These are phyloP conservation scores for Chrysoporthe cubensis DNA, from an alignment of 2,329 filamentous ascomycete genomes.

Conservation along the genomic window DNA sequence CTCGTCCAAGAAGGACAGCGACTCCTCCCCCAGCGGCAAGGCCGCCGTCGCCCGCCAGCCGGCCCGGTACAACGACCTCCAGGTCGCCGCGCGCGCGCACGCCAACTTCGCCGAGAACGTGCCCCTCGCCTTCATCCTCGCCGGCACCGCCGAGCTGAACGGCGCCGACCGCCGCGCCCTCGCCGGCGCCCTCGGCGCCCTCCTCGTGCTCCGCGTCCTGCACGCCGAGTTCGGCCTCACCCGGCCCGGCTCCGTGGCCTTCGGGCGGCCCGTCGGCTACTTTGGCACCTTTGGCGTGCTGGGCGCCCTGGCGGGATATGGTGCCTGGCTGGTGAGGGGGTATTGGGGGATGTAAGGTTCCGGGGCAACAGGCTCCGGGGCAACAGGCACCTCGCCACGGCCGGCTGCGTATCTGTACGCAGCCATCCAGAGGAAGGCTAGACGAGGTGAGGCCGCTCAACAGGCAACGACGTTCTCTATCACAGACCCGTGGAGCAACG, in stretches of 20 bases:
- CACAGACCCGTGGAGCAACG: too few species aligned
- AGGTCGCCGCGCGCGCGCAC: conserved; percentile 35
- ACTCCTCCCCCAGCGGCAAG: conserved; percentile 30
- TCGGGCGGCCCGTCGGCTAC: conserved; percentile 37
- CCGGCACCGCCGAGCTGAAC: conserved; percentile 39
- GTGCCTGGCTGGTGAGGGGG: conserved; percentile 33
- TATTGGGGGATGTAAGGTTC: conserved; percentile 21
- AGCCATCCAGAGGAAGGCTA: too few species aligned
- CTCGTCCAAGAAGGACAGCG: conserved; percentile 3
- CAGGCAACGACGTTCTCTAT: too few species aligned
- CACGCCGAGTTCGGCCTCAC: conserved; percentile 37
- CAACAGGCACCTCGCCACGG: neutral
- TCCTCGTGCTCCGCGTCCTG: conserved; percentile 36
- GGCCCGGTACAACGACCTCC: conserved; percentile 32
- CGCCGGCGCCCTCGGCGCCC: conserved; percentile 32
- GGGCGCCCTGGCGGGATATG: conserved; percentile 36
- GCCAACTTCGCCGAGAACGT: conserved; percentile 40
- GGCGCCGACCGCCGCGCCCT: conserved; percentile 36
- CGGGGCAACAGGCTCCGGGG: neutral
- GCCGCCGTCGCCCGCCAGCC: conserved; percentile 23
- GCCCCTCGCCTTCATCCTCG: conserved; percentile 37
- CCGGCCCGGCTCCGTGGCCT: conserved; percentile 30
- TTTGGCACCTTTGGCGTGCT: conserved; percentile 36
- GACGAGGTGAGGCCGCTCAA: too few species aligned
- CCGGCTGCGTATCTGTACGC: too few species aligned